Evolutionary conservation across 2,329 filamentous ascomycete species (phyloP).

Genomic region (Pseudovirgaria hyperparasitica): DNA sequence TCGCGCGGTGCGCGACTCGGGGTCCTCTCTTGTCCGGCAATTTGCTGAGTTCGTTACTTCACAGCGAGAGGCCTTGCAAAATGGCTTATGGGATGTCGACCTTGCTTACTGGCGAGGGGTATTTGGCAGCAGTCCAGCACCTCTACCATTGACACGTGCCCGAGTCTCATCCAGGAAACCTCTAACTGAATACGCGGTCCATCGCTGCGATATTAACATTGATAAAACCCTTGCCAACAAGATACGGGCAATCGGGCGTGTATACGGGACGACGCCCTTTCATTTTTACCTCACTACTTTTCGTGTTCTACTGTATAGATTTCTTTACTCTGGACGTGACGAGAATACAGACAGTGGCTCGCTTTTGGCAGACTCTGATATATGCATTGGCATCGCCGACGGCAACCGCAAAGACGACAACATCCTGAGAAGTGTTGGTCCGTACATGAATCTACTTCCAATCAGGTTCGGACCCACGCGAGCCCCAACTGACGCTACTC

Average conservation of each 20-base stretch:
- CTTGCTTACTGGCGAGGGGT: constrained; percentile 4
- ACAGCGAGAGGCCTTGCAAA: neutral
- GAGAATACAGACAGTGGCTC: too few species aligned
- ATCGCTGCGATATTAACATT: neutral
- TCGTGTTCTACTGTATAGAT: constrained; percentile 15
- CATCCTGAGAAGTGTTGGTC: constrained; percentile 19
- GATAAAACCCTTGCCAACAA: neutral
- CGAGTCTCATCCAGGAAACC: neutral
- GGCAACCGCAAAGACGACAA: constrained; percentile 18
- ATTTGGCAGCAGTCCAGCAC: constrained; percentile 2
- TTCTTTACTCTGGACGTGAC: constrained; percentile 10
- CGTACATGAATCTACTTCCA: constrained; percentile 28
- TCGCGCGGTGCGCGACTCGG: neutral
- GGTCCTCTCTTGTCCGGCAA: too few species aligned
- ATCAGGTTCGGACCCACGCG: constrained; percentile 14
- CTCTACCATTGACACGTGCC: constrained; percentile 12
- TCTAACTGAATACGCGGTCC: too few species aligned
- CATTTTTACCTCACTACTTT: constrained; percentile 26
- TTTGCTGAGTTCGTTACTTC: constrained; percentile 1
- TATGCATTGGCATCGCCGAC: constrained; percentile 31
- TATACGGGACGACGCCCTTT: constrained; percentile 11
- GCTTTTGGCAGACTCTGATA: too few species aligned
- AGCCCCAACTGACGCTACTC: too few species aligned
- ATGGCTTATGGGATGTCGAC: neutral
- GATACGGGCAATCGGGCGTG: constrained; percentile 3